A percentile compares a stretch with the other conserved stretches of the same genome.
phyloP scores from a whole-genome alignment of 2,329 filamentous ascomycete genomes.

The Blastomyces percursus region DNA sequence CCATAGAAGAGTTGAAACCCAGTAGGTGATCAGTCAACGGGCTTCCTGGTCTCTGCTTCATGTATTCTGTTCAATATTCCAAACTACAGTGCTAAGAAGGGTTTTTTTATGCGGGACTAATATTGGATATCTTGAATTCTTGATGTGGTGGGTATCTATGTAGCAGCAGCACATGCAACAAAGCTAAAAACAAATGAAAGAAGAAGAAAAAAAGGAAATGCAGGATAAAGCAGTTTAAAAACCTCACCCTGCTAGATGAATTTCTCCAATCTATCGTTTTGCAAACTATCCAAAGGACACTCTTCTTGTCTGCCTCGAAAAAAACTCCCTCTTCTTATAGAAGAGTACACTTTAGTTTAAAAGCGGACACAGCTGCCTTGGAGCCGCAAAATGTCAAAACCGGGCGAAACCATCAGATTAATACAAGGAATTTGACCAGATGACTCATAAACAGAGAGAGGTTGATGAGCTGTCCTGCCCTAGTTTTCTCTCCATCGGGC shows the following conservation, averaged over 20 bases:
- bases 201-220: not conserved
- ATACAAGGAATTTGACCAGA: not conserved
- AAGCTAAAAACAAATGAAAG: too few relatives aligned
- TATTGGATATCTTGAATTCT: not conserved
- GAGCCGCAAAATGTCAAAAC: not conserved
- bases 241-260: not conserved
- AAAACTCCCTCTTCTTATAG: not conserved
- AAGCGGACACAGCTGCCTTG: not conserved
- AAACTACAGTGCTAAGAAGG: not conserved
- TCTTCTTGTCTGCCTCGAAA: too few relatives aligned
- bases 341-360: not conserved
- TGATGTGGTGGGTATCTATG: not conserved
- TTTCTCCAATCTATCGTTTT: not conserved
- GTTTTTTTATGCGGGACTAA: not conserved
- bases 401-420: not conserved
- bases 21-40: not conserved
- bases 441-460: not conserved
- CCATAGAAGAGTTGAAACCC: not conserved
- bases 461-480: conserved; percentile 9
- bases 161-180: not conserved
- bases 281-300: not conserved
- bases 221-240: not conserved
- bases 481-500: conserved; percentile 41
- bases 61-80: not conserved
- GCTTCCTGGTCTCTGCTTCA: not conserved